These are phyloP conservation scores for Oldenlandia corymbosa DNA, from an alignment of 257 asterid species.

Conservation along the genomic window DNA sequence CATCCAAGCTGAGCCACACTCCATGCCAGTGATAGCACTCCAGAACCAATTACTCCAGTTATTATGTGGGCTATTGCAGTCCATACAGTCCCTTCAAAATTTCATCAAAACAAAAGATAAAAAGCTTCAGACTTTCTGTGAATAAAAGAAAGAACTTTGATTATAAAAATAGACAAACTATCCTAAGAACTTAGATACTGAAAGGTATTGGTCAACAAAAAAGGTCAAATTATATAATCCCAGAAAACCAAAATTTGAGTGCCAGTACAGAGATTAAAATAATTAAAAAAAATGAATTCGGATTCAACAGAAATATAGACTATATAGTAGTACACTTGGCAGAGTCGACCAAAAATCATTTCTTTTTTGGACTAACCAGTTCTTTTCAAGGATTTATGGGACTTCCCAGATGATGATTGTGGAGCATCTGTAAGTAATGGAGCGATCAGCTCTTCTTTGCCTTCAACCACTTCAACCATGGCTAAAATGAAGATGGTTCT, in stretches of 20 bases:
- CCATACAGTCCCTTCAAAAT: conserved; percentile 49
- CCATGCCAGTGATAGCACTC: conserved; percentile 59
- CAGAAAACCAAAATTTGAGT: background rate
- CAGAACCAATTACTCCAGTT: conserved; percentile 60
- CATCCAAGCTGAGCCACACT: conserved; percentile 62
- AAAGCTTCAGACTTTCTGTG: background rate
- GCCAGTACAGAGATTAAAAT: background rate
- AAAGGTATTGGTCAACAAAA: too few relatives aligned
- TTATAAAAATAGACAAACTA: background rate
- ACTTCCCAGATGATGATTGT: conserved; percentile 34
- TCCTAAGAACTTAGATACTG: background rate
- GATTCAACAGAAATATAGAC: background rate
- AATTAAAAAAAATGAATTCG: background rate
- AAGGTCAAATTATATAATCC: background rate
- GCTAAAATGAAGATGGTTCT: too few relatives aligned
- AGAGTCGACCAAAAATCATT: background rate
- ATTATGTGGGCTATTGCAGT: conserved; percentile 51
- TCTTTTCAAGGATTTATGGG: conserved; percentile 30
- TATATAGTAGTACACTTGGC: background rate
- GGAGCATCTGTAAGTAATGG: conserved; percentile 36
- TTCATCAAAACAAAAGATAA: background rate
- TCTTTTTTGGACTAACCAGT: conserved; percentile 32
- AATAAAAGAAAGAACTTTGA: background rate
- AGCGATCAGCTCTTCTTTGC: conserved; percentile 18
- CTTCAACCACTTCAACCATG: conserved; percentile 32